Base-by-base conservation (phyloP, 441 rosid species). In the Adansonia madagascariensis region DNA sequence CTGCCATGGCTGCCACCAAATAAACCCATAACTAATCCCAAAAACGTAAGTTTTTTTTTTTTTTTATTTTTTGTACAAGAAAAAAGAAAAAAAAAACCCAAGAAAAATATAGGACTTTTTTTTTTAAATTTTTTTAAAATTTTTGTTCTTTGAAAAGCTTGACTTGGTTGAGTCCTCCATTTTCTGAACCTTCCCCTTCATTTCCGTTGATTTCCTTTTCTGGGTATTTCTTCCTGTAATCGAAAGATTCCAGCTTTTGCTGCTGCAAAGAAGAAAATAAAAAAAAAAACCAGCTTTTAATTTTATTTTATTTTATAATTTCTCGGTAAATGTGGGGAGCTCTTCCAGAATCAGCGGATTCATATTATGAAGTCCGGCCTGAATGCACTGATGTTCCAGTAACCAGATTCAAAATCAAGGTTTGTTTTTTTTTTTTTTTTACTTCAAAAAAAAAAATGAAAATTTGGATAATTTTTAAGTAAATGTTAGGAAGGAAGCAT, bases 351-450 rank as follows among this genome's bases (percentile, higher is more conserved):
- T 90, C 95, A 59, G 91, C 94, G 64, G 98, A 94, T 88, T 89
- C 97, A 82, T 94, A 89, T 83, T 94, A 94, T 71, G 82, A 81
- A 88, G 93, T 94, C 84, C 90, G 98, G 46, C 91, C 95, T 67
- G 97, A 93, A 59, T 94, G 98, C 87, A 88, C 89, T 64, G 95
- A 94, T 85, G 98, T 91, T 73, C 97, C 98, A 24, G 92, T 84
- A 75, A 84, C 96, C 82, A 85, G 85, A 86, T 94, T 94, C 88
- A 94, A 90, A 81, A 94, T 94, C 90, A 92, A 84, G 93, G 98
- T 94, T 79, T 67, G 88, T 57, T 24, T 46, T 46, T 46, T 46
- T 56, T 56, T 56, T 18, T 9, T 56, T 56, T 22, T 17, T 18
- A 27, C 31, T 27, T 27, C 31, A 24, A 24, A 17, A 22, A 47